Base-by-base conservation (phyloP, 176 grass and related monocot genomes). In the Olyra latifolia region DNA sequence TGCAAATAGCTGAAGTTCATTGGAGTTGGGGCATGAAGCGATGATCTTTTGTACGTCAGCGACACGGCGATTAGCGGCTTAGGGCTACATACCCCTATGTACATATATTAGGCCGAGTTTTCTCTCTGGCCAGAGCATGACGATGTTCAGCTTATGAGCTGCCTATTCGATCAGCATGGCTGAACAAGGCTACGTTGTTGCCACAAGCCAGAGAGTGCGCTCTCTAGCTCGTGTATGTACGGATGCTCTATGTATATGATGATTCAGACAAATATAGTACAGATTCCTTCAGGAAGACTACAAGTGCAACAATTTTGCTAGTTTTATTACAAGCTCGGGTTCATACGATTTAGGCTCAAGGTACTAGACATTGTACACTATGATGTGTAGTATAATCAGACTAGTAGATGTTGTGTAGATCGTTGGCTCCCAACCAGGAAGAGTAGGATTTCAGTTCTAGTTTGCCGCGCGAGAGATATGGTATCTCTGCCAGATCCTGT, bases 1-100 rank as follows among this genome's bases (percentile, higher is more conserved):
- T 16, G 5, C 44, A 41, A 75, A 87, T 80, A 87, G 88, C 48
- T 90, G 39, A 87, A 67, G 64, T 42, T 83, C 52, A 28, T 90
- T 2, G 88, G 88, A 27, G 4, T 90, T 6, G 43, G 69, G 48
- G 77, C 70, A 16, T 89, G 82, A 85, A 71, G 35, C 19, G 16
- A 71, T 62, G 28, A 64, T 17, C 66, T 62, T 72, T 27, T 8
- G 69, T 24, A n/a, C 14, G 12, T 9, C 10, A 4, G 45, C 13
- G 19, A 6, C 29, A 76, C 22, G 20, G 35, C 4, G 6, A 19
- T 13, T 54, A n/a, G n/a, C n/a, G n/a, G n/a, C n/a, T n/a, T n/a
- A 41, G 17, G 60, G 67, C 56, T 29, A 43, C 46, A 63, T 62
- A 55, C 11, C 12, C 5, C 22, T 9, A 56, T 63, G 30, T 50